phyloP scores from a whole-genome alignment of 371 early-diverging fungal species.

The Circinella minor region DNA sequence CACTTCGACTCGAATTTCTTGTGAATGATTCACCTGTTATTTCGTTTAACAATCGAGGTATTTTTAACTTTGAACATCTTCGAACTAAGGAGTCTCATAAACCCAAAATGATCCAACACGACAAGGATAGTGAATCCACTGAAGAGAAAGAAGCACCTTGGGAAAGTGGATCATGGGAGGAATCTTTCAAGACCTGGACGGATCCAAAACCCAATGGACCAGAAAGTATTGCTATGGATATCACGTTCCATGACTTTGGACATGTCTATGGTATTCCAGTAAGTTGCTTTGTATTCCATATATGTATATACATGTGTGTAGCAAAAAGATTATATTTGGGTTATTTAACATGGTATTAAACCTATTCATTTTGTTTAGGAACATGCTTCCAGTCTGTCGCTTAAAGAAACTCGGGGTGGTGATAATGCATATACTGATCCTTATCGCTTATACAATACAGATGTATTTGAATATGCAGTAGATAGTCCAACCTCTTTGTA shows the following conservation, averaged over 20 bases:
- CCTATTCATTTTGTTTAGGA: conserved; percentile 41
- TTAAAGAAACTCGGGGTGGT: conserved; percentile 85
- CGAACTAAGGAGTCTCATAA: conserved; percentile 65
- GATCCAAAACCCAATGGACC: conserved; percentile 95
- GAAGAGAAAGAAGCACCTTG: conserved; percentile 51
- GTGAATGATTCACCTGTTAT: conserved; percentile 66
- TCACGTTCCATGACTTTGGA: conserved; percentile 83
- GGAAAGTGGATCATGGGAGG: conserved; percentile 83
- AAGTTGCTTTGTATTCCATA: conserved; percentile 6
- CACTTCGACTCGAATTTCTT: conserved; percentile 71
- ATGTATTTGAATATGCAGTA: conserved; percentile 95
- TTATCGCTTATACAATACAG: conserved; percentile 97
- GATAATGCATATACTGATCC: conserved; percentile 85
- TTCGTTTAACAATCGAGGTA: conserved; percentile 81
- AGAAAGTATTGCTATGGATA: conserved; percentile 90
- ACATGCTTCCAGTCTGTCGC: conserved; percentile 84
- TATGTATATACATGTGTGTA: neutral
- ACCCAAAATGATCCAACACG: conserved; percentile 48
- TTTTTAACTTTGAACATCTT: conserved; percentile 86
- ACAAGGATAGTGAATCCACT: conserved; percentile 36
- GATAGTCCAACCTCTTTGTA: conserved; percentile 96
- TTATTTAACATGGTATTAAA: neutral
- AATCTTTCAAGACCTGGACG: conserved; percentile 82
- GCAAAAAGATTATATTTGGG: neutral
- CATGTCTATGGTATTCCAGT: conserved; percentile 95